Conservation (phyloP, 306 rosid species). For the Rosa multiflora region DNA sequence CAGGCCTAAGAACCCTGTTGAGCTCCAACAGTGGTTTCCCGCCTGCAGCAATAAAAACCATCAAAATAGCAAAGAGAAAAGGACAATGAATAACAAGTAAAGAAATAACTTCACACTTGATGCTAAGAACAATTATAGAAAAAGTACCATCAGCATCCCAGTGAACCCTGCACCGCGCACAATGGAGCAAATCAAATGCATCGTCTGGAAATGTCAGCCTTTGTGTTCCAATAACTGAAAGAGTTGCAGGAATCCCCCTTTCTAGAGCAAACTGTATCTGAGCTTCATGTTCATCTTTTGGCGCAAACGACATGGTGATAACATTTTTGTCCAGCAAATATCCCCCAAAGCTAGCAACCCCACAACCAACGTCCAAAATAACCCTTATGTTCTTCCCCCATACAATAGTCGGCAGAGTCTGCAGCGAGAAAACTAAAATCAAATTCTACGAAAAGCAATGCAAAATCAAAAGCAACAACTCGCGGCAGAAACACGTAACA, state of each 20-base stretch:
- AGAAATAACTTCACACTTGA: slow-evolving; percentile 11
- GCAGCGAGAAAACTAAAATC: slow-evolving; percentile 12
- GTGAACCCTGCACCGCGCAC: slow-evolving; percentile 97
- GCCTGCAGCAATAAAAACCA: slow-evolving; percentile 44
- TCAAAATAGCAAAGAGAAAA: slow-evolving; percentile 14
- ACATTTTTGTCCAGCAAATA: slow-evolving; percentile 74
- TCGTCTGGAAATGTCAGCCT: slow-evolving; percentile 70
- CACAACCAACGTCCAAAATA: slow-evolving; percentile 92
- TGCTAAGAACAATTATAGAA: slow-evolving; percentile 4
- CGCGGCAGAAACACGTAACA: neutral
- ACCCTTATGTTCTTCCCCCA: slow-evolving; percentile 86
- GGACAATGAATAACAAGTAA: neutral
- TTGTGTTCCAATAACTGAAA: slow-evolving; percentile 92
- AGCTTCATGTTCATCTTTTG: slow-evolving; percentile 98
- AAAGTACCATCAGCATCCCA: slow-evolving; percentile 94
- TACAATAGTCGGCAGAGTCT: slow-evolving; percentile 56
- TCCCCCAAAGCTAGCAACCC: slow-evolving; percentile 99
- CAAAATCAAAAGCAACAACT: neutral
- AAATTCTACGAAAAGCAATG: neutral
- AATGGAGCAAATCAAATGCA: slow-evolving; percentile 85
- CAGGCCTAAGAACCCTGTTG: slow-evolving; percentile 90
- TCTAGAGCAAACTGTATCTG: slow-evolving; percentile 99
- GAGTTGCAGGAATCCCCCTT: slow-evolving; percentile 96
- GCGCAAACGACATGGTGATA: slow-evolving; percentile 93
- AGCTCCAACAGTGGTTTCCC: slow-evolving; percentile 90